phyloP scores from a whole-genome alignment of 192 early-diverging fungal genomes.

The Linnemannia hyalina region DNA sequence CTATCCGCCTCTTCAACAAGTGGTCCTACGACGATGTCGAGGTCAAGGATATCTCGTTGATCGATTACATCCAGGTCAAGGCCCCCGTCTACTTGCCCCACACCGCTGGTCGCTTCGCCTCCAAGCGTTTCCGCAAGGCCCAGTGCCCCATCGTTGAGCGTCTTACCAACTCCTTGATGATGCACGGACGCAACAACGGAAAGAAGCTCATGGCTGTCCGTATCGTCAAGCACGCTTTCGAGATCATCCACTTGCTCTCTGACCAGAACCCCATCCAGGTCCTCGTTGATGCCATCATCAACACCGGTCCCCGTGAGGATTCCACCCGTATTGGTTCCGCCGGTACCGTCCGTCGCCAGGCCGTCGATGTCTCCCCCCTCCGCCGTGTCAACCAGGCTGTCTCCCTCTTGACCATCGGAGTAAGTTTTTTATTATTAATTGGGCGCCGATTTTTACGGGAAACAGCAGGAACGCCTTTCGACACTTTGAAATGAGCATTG shows the following conservation, averaged over 20 bases:
- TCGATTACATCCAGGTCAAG: constrained; percentile 94
- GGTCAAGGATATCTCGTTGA: constrained; percentile 90
- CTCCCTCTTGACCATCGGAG: constrained; percentile 92
- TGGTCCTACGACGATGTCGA: constrained; percentile 92
- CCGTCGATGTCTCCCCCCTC: constrained; percentile 99
- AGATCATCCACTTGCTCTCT: constrained; percentile 98
- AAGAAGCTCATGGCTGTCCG: constrained; percentile 99
- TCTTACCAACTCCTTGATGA: constrained; percentile 98
- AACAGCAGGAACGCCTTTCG: neutral
- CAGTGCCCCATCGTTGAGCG: constrained; percentile 99
- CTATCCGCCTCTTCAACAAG: constrained; percentile 85
- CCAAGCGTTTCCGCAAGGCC: constrained; percentile 97
- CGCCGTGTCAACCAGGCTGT: constrained; percentile 98
- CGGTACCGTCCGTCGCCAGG: constrained; percentile 99
- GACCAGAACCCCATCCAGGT: constrained; percentile 99
- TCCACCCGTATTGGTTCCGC: constrained; percentile 98
- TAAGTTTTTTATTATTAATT: constrained; percentile 58
- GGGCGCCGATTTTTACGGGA: neutral
- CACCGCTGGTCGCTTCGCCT: constrained; percentile 98
- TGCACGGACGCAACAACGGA: constrained; percentile 99
- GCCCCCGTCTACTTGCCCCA: constrained; percentile 97
- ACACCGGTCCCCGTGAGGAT: constrained; percentile 99
- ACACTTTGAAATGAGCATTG: neutral
- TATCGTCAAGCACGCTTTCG: constrained; percentile 99
- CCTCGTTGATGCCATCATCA: constrained; percentile 98